Percentiles rank a stretch among this genome's conserved stretches.
These are phyloP conservation scores for Cephaloascus fragrans DNA, from an alignment of 805 yeast genomes.

Conservation along the genomic window DNA sequence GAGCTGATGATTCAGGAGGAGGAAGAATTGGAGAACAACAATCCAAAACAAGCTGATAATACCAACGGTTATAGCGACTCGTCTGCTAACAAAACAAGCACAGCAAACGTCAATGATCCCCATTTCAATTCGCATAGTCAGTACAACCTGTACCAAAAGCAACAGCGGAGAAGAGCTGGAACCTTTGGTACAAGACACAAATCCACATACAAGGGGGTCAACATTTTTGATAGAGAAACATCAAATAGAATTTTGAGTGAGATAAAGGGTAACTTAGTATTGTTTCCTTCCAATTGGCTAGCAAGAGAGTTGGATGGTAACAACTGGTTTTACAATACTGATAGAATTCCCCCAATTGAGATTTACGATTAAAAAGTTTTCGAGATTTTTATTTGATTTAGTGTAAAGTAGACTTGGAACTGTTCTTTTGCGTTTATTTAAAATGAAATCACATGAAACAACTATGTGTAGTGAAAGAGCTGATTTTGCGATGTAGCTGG, in stretches of 20 bases:
- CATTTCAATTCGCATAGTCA: not conserved
- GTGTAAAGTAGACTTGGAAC: too few species aligned
- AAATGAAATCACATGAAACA: too few species aligned
- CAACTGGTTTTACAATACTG: conserved; percentile 93
- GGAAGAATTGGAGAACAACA: conserved; percentile 7
- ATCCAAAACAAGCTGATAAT: conserved; percentile 1
- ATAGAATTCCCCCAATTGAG: conserved; percentile 90
- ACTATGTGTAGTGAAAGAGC: too few species aligned
- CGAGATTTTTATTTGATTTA: too few species aligned
- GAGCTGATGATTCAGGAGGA: conserved; percentile 1
- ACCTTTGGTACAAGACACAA: conserved; percentile 25
- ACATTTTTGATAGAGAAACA: conserved; percentile 60
- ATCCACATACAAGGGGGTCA: conserved; percentile 24
- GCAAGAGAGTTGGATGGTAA: conserved; percentile 77
- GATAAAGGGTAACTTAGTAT: conserved; percentile 77
- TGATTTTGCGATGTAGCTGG: too few species aligned
- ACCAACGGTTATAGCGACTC: not conserved
- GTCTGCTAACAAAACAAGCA: not conserved
- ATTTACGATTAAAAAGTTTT: conserved; percentile 85
- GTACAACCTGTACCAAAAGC: not conserved
- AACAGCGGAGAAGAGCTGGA: conserved; percentile 23
- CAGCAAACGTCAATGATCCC: not conserved
- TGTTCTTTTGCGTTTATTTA: too few species aligned
- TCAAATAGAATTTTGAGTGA: conserved; percentile 67
- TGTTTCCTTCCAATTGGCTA: conserved; percentile 92